Evolutionary conservation across 805 yeast genomes (phyloP).

Genomic region (Saccharomyces mikatae): DNA sequence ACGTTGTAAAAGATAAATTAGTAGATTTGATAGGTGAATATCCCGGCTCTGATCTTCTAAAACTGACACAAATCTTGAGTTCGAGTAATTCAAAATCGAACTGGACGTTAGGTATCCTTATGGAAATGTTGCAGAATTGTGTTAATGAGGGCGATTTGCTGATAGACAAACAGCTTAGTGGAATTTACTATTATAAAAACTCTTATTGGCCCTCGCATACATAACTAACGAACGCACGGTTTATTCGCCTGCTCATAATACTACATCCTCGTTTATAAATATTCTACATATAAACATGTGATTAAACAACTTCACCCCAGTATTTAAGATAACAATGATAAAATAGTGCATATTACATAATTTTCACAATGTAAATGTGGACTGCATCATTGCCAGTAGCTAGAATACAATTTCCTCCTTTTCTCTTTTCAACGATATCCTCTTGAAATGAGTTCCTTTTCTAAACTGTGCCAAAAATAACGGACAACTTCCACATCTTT

Average conservation of each 20-base stretch:
- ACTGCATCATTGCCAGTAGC: not conserved
- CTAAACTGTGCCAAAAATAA: slow-evolving; percentile 77
- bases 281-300: not conserved
- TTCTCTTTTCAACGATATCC: slow-evolving; percentile 40
- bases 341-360: not conserved
- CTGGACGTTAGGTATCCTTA: slow-evolving; percentile 61
- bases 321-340: not conserved
- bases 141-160: slow-evolving; percentile 50
- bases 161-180: slow-evolving; percentile 61
- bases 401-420: not conserved
- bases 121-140: slow-evolving; percentile 54
- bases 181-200: slow-evolving; percentile 56
- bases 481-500: slow-evolving; percentile 83
- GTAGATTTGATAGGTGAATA: slow-evolving; percentile 15
- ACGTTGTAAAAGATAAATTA: slow-evolving; percentile 24
- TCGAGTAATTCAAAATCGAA: slow-evolving; percentile 2
- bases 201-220: slow-evolving; percentile 18
- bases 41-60: slow-evolving; percentile 27
- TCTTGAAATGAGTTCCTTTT: slow-evolving; percentile 57
- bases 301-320: not conserved
- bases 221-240: not conserved
- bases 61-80: slow-evolving; percentile 21
- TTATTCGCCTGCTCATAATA: not conserved
- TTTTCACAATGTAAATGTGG: not conserved
- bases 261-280: not conserved